phyloP scores from a whole-genome alignment of 2,329 filamentous ascomycete genomes.

The Sporothrix globosa region DNA sequence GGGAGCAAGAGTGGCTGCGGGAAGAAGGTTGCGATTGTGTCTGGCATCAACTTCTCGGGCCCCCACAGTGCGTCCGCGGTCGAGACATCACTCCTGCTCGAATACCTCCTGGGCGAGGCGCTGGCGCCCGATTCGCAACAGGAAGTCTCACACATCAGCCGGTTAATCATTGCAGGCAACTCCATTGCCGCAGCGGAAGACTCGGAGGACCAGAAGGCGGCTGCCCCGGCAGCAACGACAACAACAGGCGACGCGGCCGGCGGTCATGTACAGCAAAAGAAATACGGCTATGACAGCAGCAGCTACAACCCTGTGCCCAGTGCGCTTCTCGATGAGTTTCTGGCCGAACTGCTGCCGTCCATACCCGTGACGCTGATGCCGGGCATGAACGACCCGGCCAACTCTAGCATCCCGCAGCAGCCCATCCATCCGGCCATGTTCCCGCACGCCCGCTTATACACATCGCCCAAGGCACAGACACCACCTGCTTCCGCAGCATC shows the following conservation, averaged over 20 bases:
- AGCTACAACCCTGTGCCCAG: conserved; percentile 86
- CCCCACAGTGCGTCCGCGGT: conserved; percentile 72
- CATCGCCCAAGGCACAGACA: conserved; percentile 43
- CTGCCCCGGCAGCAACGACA: neutral
- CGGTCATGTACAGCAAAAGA: conserved; percentile 57
- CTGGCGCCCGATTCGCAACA: conserved; percentile 63
- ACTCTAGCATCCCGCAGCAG: conserved; percentile 87
- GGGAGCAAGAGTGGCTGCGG: conserved; percentile 44
- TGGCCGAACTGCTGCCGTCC: conserved; percentile 77
- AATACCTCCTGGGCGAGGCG: conserved; percentile 86
- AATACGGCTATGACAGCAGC: conserved; percentile 91
- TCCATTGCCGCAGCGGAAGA: conserved; percentile 62
- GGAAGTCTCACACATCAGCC: conserved; percentile 69
- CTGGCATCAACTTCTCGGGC: conserved; percentile 82
- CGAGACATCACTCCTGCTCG: conserved; percentile 74
- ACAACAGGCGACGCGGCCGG: conserved; percentile 40
- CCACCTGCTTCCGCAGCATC: neutral
- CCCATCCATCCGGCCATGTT: conserved; percentile 93
- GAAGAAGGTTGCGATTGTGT: conserved; percentile 78
- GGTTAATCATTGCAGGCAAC: conserved; percentile 90
- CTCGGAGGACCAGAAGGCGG: conserved; percentile 34
- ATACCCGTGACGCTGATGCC: conserved; percentile 89
- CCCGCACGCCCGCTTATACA: conserved; percentile 71
- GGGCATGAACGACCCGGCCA: conserved; percentile 82
- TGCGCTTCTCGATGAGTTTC: conserved; percentile 79